Evolutionary conservation across 108 stramenopile genomes (phyloP).

Genomic region (Mediolabrus comicus): DNA sequence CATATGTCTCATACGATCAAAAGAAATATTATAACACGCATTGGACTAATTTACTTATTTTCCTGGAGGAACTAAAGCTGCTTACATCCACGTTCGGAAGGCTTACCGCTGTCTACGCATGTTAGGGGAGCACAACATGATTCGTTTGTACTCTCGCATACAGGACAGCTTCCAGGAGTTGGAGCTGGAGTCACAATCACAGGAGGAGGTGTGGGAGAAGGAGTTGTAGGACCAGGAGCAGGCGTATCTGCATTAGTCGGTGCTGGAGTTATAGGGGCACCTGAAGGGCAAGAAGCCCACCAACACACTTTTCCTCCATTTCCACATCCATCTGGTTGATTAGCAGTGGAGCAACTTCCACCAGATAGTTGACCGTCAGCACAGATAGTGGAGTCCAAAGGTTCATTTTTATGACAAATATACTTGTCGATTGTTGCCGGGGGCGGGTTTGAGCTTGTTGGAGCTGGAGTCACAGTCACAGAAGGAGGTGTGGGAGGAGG

Average conservation of each 20-base stretch:
- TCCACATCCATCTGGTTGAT: background rate
- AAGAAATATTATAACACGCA: too few species aligned
- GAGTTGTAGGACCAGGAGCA: slow-evolving; percentile 1
- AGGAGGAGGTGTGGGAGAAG: background rate
- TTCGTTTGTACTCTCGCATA: too few species aligned
- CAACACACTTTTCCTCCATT: background rate
- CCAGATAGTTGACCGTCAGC: background rate
- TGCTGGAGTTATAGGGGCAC: slow-evolving; percentile 4
- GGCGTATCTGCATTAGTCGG: slow-evolving; percentile 13
- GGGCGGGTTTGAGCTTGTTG: slow-evolving; percentile 10
- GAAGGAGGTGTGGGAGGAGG: slow-evolving; percentile 10
- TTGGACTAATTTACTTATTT: too few species aligned
- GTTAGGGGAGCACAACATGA: too few species aligned
- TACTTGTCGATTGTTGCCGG: background rate
- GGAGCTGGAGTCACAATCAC: background rate
- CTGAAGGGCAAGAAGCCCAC: too few species aligned
- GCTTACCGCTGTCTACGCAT: too few species aligned
- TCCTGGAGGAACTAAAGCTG: too few species aligned
- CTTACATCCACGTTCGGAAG: too few species aligned
- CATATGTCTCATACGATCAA: too few species aligned
- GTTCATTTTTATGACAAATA: background rate
- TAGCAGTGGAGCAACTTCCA: background rate
- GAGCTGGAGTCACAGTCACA: background rate
- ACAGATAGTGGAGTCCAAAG: background rate
- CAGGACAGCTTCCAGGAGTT: too few species aligned